Evolutionary conservation across 2,329 filamentous ascomycete species (phyloP).

Genomic region (Diaporthe helianthi): DNA sequence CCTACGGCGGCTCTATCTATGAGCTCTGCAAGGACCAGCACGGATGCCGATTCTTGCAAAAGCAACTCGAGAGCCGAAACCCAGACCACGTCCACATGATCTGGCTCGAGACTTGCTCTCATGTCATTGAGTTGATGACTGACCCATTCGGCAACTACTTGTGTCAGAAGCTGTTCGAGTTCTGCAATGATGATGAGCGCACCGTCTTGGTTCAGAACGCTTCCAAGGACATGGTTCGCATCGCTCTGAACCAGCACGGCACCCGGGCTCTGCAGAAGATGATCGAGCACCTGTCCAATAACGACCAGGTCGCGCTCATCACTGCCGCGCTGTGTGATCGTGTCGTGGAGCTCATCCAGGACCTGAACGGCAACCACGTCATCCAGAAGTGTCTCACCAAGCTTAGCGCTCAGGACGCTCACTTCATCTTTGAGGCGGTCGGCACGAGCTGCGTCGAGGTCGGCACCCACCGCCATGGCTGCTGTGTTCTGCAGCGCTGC

Average conservation of each 20-base stretch:
- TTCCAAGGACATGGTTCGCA: conserved; percentile 84
- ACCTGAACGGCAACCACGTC: conserved; percentile 97
- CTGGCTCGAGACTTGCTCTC: conserved; percentile 89
- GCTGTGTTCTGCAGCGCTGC: conserved; percentile 96
- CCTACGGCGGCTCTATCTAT: conserved; percentile 84
- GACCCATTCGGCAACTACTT: conserved; percentile 99
- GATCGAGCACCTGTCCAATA: conserved; percentile 94
- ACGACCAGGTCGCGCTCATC: conserved; percentile 85
- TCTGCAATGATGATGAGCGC: conserved; percentile 92
- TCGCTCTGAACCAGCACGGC: conserved; percentile 96
- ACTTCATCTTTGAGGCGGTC: conserved; percentile 97
- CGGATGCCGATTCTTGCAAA: conserved; percentile 94
- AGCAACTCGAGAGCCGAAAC: conserved; percentile 91
- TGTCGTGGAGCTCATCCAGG: conserved; percentile 94
- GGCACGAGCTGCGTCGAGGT: conserved; percentile 86
- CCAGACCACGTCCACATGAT: conserved; percentile 88
- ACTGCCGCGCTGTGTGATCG: conserved; percentile 82
- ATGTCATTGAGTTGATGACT: conserved; percentile 97
- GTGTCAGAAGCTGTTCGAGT: conserved; percentile 97
- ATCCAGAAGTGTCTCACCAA: conserved; percentile 99
- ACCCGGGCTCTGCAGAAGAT: conserved; percentile 95
- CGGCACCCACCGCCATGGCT: conserved; percentile 95
- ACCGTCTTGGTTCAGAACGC: conserved; percentile 92
- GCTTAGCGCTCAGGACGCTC: conserved; percentile 80
- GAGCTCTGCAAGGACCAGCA: conserved; percentile 96